Percentiles rank a stretch among this genome's conserved stretches.
Conservation (phyloP, 2,329 filamentous ascomycete genomes). For the Fusarium coffeatum region DNA sequence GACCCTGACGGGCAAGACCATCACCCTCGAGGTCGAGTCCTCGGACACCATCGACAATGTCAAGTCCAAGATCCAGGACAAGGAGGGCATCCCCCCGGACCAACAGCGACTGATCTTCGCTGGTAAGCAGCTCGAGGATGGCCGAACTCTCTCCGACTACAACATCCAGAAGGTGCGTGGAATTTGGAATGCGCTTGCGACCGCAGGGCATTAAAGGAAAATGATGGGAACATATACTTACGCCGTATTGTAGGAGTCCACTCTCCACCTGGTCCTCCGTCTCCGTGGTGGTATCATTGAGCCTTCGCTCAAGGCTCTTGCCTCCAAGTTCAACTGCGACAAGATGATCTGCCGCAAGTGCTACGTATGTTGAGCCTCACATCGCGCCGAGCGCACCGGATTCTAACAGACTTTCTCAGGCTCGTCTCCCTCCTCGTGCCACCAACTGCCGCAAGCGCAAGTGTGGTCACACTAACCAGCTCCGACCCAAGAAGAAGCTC, state of each 20-base stretch:
- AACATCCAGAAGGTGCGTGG: slow-evolving; percentile 95
- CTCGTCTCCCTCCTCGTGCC: slow-evolving; percentile 94
- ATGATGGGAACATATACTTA: slow-evolving; percentile 46
- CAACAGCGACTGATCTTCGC: slow-evolving; percentile 99
- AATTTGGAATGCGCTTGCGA: slow-evolving; percentile 17
- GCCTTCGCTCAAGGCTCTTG: slow-evolving; percentile 97
- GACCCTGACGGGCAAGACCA: slow-evolving; percentile 99
- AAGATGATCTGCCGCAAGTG: slow-evolving; percentile 99
- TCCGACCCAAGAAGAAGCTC: slow-evolving; percentile 99
- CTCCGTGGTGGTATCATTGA: slow-evolving; percentile 99
- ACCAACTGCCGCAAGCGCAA: slow-evolving; percentile 99
- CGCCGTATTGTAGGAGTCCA: slow-evolving; percentile 78
- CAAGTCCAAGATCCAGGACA: slow-evolving; percentile 99
- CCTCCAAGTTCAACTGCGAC: slow-evolving; percentile 99
- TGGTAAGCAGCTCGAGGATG: slow-evolving; percentile 99
- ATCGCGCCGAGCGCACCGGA: neutral
- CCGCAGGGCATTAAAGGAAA: neutral
- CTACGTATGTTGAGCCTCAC: slow-evolving; percentile 76
- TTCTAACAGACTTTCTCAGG: slow-evolving; percentile 53
- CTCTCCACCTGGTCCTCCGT: slow-evolving; percentile 97
- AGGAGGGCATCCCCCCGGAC: slow-evolving; percentile 98
- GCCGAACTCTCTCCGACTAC: slow-evolving; percentile 96
- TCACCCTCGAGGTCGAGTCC: slow-evolving; percentile 99
- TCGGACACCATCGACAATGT: slow-evolving; percentile 99
- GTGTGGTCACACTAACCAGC: slow-evolving; percentile 99